Evolutionary conservation across 2,329 filamentous ascomycete species (phyloP).

Genomic region (Cladosporium halotolerans): DNA sequence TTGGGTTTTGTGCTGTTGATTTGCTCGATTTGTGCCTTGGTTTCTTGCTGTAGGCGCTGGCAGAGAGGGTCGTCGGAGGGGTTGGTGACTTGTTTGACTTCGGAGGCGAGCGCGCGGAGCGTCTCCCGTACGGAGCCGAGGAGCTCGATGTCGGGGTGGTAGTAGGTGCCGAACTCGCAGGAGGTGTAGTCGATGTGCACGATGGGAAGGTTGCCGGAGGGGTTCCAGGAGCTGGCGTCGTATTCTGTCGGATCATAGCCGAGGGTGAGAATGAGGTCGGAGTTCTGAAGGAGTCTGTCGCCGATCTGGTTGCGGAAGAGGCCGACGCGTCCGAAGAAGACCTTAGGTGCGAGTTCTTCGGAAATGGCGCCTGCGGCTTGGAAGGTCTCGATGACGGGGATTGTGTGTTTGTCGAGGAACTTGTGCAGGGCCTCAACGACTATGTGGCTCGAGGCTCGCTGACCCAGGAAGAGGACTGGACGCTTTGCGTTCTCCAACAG

Average conservation of each 20-base stretch:
- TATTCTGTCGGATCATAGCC: slow-evolving; percentile 47
- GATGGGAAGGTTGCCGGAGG: slow-evolving; percentile 32
- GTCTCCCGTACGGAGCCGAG: slow-evolving; percentile 40
- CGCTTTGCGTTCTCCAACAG: slow-evolving; percentile 29
- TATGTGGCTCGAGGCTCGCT: slow-evolving; percentile 36
- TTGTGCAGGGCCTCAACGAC: slow-evolving; percentile 39
- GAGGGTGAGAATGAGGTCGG: slow-evolving; percentile 41
- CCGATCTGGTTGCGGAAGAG: slow-evolving; percentile 46
- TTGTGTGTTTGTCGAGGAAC: slow-evolving; percentile 36
- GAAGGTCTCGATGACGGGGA: slow-evolving; percentile 47
- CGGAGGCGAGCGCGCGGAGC: slow-evolving; percentile 31
- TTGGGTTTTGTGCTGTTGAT: slow-evolving; percentile 17
- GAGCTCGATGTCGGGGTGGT: slow-evolving; percentile 38
- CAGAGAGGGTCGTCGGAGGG: slow-evolving; percentile 34
- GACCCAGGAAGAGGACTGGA: slow-evolving; percentile 43
- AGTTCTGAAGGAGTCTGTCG: slow-evolving; percentile 39
- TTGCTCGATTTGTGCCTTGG: slow-evolving; percentile 30
- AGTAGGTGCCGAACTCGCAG: slow-evolving; percentile 37
- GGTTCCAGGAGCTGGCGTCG: slow-evolving; percentile 42
- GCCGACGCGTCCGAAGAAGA: slow-evolving; percentile 44
- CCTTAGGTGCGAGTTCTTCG: slow-evolving; percentile 35
- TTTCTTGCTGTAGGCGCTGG: slow-evolving; percentile 31
- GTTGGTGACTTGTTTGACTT: slow-evolving; percentile 29
- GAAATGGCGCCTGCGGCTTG: slow-evolving; percentile 45
- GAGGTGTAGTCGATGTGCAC: slow-evolving; percentile 41